Evolutionary conservation across 306 rosid species (phyloP).

Genomic region (Gleditsia sinensis): DNA sequence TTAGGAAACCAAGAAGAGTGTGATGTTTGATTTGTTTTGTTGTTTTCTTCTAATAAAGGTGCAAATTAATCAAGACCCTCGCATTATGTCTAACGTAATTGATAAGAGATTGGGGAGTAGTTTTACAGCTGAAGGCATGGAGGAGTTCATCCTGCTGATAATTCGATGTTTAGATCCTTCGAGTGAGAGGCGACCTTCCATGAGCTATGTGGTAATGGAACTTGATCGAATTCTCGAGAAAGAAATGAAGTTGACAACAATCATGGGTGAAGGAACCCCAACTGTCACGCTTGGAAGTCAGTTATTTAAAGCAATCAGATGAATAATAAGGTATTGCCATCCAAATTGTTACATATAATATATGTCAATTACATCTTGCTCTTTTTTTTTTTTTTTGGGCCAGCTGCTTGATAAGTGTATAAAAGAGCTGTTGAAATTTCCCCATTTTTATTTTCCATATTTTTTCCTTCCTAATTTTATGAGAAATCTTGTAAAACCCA

Average conservation of each 20-base stretch:
- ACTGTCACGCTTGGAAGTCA: slow-evolving; percentile 78
- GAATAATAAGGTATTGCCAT: slow-evolving; percentile 29
- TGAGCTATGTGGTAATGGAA: slow-evolving; percentile 77
- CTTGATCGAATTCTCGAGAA: slow-evolving; percentile 74
- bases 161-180: slow-evolving; percentile 57
- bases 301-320: slow-evolving; percentile 57
- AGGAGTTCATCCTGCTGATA: slow-evolving; percentile 56
- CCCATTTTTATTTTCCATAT: slow-evolving; percentile 17
- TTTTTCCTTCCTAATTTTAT: slow-evolving; percentile 38
- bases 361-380: slow-evolving; percentile 44
- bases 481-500: slow-evolving; percentile 50
- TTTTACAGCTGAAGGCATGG: slow-evolving; percentile 83
- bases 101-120: slow-evolving; percentile 70
- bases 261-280: slow-evolving; percentile 89
- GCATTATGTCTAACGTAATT: slow-evolving; percentile 42
- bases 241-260: slow-evolving; percentile 79
- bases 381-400: slow-evolving; percentile 35
- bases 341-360: slow-evolving; percentile 36
- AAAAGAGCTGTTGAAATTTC: slow-evolving; percentile 45
- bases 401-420: slow-evolving; percentile 69
- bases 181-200: slow-evolving; percentile 74
- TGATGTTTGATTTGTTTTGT: slow-evolving; percentile 16
- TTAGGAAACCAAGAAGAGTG: not conserved
- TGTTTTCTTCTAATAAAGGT: slow-evolving; percentile 42
- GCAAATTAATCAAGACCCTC: slow-evolving; percentile 46